These are phyloP conservation scores for Paramecium tetraurelia DNA, from an alignment of 73 alveolate genomes.

Conservation along the genomic window DNA sequence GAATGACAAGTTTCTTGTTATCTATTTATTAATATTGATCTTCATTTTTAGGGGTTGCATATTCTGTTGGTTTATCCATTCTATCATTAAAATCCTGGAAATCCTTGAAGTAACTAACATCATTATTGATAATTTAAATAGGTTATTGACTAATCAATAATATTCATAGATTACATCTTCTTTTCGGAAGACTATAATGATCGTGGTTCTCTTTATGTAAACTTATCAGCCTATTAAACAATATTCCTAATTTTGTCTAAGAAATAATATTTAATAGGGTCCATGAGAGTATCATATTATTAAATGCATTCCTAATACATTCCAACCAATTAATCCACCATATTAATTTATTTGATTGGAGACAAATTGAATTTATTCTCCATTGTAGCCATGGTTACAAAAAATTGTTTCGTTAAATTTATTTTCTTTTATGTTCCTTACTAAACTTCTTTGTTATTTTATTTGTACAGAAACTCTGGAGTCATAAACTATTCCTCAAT, in stretches of 20 bases:
- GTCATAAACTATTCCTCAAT: slow-evolving; percentile 39
- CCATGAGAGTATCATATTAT: not conserved
- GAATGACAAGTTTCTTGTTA: not conserved
- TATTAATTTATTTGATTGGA: not conserved
- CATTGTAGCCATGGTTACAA: not conserved
- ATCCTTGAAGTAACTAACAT: slow-evolving; percentile 18
- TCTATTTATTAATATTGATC: not conserved
- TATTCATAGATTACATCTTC: not conserved
- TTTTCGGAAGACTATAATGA: not conserved
- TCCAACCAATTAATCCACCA: slow-evolving; percentile 45
- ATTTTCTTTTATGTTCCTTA: not conserved
- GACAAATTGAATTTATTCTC: not conserved
- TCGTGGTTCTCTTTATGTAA: slow-evolving; percentile 28
- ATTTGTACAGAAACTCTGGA: slow-evolving; percentile 15
- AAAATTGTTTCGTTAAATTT: slow-evolving; percentile 23
- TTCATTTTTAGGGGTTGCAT: not conserved
- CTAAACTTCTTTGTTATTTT: not conserved
- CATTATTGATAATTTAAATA: not conserved
- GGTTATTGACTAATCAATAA: not conserved
- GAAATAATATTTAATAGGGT: slow-evolving; percentile 40
- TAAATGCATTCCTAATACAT: slow-evolving; percentile 41
- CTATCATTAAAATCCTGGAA: slow-evolving; percentile 12
- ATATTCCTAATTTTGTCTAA: not conserved
- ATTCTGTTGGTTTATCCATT: slow-evolving; percentile 42
- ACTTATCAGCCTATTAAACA: not conserved